These are phyloP conservation scores for Xylaria sp. DNA, from an alignment of 2,329 filamentous ascomycete genomes.

Conservation along the genomic window DNA sequence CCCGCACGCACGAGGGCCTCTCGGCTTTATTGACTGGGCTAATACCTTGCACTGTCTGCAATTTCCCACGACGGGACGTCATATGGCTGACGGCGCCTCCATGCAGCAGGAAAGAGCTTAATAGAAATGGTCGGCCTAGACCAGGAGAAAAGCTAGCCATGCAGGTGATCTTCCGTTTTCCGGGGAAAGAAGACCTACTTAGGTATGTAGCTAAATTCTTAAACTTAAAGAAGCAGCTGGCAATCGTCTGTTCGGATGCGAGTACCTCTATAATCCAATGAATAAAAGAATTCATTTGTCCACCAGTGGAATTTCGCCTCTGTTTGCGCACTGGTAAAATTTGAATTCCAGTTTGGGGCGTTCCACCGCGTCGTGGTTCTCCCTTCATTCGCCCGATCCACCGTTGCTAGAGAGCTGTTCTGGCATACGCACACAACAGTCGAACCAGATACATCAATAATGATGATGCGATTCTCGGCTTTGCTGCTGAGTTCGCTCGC, in stretches of 20 bases:
- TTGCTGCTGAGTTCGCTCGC: conserved; percentile 33
- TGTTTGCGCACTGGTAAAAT: neutral
- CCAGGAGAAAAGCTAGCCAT: conserved; percentile 18
- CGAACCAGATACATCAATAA: neutral
- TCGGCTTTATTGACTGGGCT: conserved; percentile 26
- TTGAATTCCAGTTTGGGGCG: conserved; percentile 7
- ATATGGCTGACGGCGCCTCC: conserved; percentile 22
- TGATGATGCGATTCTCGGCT: conserved; percentile 24
- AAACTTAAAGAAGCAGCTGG: conserved; percentile 23
- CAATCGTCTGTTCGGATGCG: conserved; percentile 6
- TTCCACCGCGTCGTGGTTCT: conserved; percentile 7
- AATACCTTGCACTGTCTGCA: conserved; percentile 18
- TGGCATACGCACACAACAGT: conserved; percentile 3
- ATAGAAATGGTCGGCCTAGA: conserved; percentile 22
- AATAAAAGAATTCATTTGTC: conserved; percentile 10
- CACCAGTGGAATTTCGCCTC: neutral
- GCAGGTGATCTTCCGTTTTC: conserved; percentile 24
- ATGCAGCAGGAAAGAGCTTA: conserved; percentile 28
- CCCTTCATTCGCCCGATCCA: conserved; percentile 1
- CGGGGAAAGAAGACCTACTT: conserved; percentile 15
- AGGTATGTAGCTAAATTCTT: neutral
- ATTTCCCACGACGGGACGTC: conserved; percentile 33
- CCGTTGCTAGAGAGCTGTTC: neutral
- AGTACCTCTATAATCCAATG: neutral
- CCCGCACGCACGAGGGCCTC: conserved; percentile 27